Evolutionary conservation across 2,329 filamentous ascomycete genomes (phyloP).

Genomic region (Xylaria sp.): DNA sequence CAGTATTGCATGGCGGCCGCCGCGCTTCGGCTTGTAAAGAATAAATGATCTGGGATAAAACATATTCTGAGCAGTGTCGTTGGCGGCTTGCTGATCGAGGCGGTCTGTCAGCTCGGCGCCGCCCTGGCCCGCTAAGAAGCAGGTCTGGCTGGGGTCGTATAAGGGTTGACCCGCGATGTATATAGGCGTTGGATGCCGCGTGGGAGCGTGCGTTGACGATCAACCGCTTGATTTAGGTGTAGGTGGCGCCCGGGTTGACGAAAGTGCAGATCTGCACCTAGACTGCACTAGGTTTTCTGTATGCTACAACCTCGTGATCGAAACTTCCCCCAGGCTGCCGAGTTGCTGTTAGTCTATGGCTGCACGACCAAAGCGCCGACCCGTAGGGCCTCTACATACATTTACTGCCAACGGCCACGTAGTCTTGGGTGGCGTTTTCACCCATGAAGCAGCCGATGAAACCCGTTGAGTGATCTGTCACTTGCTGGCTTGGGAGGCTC

Average conservation of each 20-base stretch:
- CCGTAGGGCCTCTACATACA: slow-evolving; percentile 41
- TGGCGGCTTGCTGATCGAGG: slow-evolving; percentile 35
- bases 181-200: slow-evolving; percentile 35
- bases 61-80: slow-evolving; percentile 30
- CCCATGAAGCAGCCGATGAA: slow-evolving; percentile 42
- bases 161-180: slow-evolving; percentile 42
- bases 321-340: slow-evolving; percentile 35
- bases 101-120: slow-evolving; percentile 28
- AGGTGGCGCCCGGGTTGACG: slow-evolving; percentile 37
- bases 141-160: slow-evolving; percentile 31
- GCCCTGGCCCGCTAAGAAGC: slow-evolving; percentile 21
- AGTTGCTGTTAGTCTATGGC: slow-evolving; percentile 38
- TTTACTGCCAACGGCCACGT: slow-evolving; percentile 34
- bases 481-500: slow-evolving; percentile 4
- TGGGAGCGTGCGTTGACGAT: slow-evolving; percentile 40
- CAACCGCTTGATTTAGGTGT: slow-evolving; percentile 38
- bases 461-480: slow-evolving; percentile 34
- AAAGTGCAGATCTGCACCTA: slow-evolving; percentile 44
- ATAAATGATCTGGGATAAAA: slow-evolving; percentile 36
- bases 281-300: slow-evolving; percentile 34
- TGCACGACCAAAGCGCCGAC: slow-evolving; percentile 37
- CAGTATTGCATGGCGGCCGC: slow-evolving; percentile 40
- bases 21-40: slow-evolving; percentile 35
- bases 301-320: slow-evolving; percentile 32
- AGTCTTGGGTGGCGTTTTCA: slow-evolving; percentile 40